A percentile compares a stretch with the other conserved stretches of the same genome.
Conservation (phyloP, 495 filamentous ascomycete species). For the Cercophora samala region DNA sequence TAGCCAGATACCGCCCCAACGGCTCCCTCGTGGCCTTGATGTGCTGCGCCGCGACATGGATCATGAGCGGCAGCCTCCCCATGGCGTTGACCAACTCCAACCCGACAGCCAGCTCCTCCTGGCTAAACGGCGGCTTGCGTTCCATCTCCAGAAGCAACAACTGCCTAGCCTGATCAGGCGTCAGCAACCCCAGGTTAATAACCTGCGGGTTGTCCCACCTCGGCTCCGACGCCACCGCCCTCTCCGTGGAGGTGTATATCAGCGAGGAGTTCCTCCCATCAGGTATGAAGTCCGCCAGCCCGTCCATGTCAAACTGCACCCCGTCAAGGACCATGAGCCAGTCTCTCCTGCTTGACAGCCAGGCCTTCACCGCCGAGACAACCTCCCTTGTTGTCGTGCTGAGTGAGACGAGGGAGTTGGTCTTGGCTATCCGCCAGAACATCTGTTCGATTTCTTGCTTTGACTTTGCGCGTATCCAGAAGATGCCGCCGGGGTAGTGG, state of each 20-base stretch:
- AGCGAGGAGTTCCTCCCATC: conserved; percentile 65
- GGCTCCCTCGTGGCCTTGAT: conserved; percentile 69
- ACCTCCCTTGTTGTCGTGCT: conserved; percentile 33
- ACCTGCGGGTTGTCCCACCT: conserved; percentile 72
- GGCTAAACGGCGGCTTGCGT: conserved; percentile 56
- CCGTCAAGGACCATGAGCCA: conserved; percentile 81
- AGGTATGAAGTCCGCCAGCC: conserved; percentile 64
- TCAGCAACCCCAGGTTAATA: conserved; percentile 58
- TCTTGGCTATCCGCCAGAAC: conserved; percentile 73
- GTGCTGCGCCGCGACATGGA: conserved; percentile 73
- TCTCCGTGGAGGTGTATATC: conserved; percentile 74
- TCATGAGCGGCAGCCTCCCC: conserved; percentile 71
- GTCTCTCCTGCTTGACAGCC: conserved; percentile 65
- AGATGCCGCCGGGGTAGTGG: conserved; percentile 70
- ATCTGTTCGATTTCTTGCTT: conserved; percentile 60
- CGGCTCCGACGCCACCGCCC: conserved; percentile 62
- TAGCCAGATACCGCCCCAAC: conserved; percentile 64
- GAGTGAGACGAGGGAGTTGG: conserved; percentile 53
- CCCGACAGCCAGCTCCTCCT: conserved; percentile 58
- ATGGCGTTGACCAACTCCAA: conserved; percentile 66
- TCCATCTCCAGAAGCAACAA: conserved; percentile 51
- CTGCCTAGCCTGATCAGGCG: conserved; percentile 45
- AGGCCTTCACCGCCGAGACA: conserved; percentile 59
- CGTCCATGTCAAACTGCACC: conserved; percentile 62
- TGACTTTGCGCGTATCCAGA: conserved; percentile 74